Evolutionary conservation across 2,329 filamentous ascomycete species (phyloP).

Genomic region (Fusarium nygamai): DNA sequence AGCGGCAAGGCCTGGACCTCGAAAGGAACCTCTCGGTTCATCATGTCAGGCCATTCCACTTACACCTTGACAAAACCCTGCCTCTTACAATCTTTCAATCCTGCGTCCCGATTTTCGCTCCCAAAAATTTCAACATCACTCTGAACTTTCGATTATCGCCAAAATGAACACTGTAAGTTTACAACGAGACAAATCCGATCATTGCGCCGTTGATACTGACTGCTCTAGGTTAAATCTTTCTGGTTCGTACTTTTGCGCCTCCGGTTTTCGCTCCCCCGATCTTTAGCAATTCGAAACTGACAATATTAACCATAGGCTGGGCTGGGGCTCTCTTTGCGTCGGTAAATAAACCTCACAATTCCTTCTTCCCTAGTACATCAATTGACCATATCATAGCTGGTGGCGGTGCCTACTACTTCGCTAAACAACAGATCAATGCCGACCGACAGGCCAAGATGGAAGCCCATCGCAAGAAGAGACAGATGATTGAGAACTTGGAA

Average conservation of each 20-base stretch:
- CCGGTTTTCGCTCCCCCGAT: slow-evolving; percentile 5
- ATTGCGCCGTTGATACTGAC: slow-evolving; percentile 36
- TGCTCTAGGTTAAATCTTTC: slow-evolving; percentile 68
- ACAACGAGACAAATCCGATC: neutral
- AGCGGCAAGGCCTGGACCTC: slow-evolving; percentile 37
- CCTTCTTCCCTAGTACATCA: slow-evolving; percentile 4
- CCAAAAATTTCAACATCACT: slow-evolving; percentile 7
- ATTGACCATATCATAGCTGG: slow-evolving; percentile 68
- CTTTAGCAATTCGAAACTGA: slow-evolving; percentile 7
- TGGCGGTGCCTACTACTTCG: slow-evolving; percentile 93
- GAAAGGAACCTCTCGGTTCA: slow-evolving; percentile 29
- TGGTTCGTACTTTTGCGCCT: slow-evolving; percentile 58
- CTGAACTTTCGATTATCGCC: slow-evolving; percentile 8
- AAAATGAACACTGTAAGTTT: slow-evolving; percentile 66
- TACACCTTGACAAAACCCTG: slow-evolving; percentile 42
- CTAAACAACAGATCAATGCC: slow-evolving; percentile 92
- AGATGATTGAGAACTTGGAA: slow-evolving; percentile 65
- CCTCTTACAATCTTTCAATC: slow-evolving; percentile 30
- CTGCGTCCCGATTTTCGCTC: slow-evolving; percentile 24
- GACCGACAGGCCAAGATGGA: slow-evolving; percentile 80
- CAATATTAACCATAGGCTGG: slow-evolving; percentile 68
- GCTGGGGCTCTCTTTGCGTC: slow-evolving; percentile 89
- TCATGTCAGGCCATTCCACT: slow-evolving; percentile 45
- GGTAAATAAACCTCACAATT: slow-evolving; percentile 63
- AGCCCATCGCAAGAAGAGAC: slow-evolving; percentile 72